A percentile compares a stretch with the other conserved stretches of the same genome.
These are phyloP conservation scores for Noccaea bulbosa DNA, from an alignment of 345 rosid genomes.

Conservation along the genomic window DNA sequence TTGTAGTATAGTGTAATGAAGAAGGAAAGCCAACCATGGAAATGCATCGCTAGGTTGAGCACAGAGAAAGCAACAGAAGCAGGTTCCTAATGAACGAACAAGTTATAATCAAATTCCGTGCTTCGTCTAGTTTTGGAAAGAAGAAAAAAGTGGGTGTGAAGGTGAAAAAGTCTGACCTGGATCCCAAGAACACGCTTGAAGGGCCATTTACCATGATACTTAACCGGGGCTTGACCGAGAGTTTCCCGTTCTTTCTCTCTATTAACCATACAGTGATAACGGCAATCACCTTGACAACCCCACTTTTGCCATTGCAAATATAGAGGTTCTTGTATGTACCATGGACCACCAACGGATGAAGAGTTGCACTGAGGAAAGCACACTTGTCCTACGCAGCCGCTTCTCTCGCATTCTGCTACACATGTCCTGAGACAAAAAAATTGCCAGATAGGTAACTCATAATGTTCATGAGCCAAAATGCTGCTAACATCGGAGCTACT, in stretches of 20 bases:
- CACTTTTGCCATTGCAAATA: slow-evolving; percentile 67
- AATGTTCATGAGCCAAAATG: background rate
- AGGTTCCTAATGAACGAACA: slow-evolving; percentile 56
- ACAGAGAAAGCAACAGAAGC: slow-evolving; percentile 76
- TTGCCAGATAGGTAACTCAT: background rate
- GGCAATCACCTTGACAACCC: slow-evolving; percentile 80
- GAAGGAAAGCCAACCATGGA: slow-evolving; percentile 83
- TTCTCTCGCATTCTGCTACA: slow-evolving; percentile 57
- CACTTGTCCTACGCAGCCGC: slow-evolving; percentile 65
- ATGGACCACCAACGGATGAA: slow-evolving; percentile 60
- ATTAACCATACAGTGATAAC: slow-evolving; percentile 70
- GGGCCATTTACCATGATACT: slow-evolving; percentile 91
- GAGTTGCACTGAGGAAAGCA: slow-evolving; percentile 73
- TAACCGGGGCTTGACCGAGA: slow-evolving; percentile 56
- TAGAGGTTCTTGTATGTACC: slow-evolving; percentile 74
- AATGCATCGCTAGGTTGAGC: slow-evolving; percentile 72
- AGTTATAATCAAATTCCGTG: slow-evolving; percentile 6
- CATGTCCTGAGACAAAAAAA: slow-evolving; percentile 53
- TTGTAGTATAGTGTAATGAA: slow-evolving; percentile 66
- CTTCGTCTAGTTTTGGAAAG: slow-evolving; percentile 15
- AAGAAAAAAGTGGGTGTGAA: background rate
- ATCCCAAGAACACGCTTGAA: slow-evolving; percentile 71
- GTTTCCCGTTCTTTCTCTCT: slow-evolving; percentile 62
- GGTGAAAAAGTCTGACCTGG: slow-evolving; percentile 51
- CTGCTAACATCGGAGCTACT: background rate